Percentiles rank a stretch among this genome's conserved stretches.
Conservation (phyloP, 495 filamentous ascomycete species). For the Penicillium cinerascens region DNA sequence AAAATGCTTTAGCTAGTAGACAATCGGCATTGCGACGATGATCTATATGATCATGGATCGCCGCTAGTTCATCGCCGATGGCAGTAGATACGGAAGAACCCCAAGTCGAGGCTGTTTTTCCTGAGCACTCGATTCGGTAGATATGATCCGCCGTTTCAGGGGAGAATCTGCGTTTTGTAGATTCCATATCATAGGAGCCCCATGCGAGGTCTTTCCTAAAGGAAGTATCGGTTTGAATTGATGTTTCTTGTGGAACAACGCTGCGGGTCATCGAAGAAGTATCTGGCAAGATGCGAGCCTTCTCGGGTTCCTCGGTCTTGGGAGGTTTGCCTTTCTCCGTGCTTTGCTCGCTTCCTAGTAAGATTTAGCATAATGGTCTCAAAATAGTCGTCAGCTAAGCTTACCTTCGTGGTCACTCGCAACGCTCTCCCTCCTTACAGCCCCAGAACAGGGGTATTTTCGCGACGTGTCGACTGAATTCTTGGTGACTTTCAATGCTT, state of each 20-base stretch:
- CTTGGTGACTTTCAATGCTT: constrained; percentile 3
- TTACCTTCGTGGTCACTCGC: constrained; percentile 1
- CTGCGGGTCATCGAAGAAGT: background rate
- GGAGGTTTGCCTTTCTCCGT: background rate
- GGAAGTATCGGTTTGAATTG: background rate
- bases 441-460: background rate
- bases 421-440: constrained; percentile 1
- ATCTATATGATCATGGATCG: too few relatives aligned
- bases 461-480: background rate
- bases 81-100: too few relatives aligned
- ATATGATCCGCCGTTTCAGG: too few relatives aligned
- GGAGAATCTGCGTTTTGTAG: constrained; percentile 5
- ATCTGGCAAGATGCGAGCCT: background rate
- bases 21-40: too few relatives aligned
- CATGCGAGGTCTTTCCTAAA: background rate
- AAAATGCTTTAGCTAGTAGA: too few relatives aligned
- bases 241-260: constrained; percentile 3
- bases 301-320: background rate
- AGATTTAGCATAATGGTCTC: background rate
- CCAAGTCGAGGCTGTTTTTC: too few relatives aligned
- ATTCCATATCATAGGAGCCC: constrained; percentile 4
- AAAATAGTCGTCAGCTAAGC: constrained; percentile 2
- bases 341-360: constrained; percentile 5
- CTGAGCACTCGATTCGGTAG: too few relatives aligned
- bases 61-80: too few relatives aligned